Percentiles rank a stretch among this genome's conserved stretches.
phyloP scores from a whole-genome alignment of 805 yeast species.

The Vanderwaltozyma yarrowii region DNA sequence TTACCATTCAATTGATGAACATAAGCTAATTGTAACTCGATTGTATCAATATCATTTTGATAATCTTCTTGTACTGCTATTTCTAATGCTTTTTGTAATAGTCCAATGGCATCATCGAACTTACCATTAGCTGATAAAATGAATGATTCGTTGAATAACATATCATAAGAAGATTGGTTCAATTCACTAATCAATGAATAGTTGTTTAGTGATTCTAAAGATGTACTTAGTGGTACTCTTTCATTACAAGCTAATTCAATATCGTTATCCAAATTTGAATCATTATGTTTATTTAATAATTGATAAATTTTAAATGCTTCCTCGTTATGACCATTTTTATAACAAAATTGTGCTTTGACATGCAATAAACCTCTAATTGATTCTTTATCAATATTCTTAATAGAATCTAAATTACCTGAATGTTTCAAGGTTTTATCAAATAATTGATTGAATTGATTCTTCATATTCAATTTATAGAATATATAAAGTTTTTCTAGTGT shows the following conservation, averaged over 20 bases:
- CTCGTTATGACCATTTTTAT: slow-evolving; percentile 39
- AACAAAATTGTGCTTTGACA: slow-evolving; percentile 43
- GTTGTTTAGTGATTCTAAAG: slow-evolving; percentile 8
- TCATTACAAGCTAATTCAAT: slow-evolving; percentile 59
- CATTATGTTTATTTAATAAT: slow-evolving; percentile 31
- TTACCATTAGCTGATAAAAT: slow-evolving; percentile 39
- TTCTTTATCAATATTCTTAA: slow-evolving; percentile 4
- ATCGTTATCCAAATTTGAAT: slow-evolving; percentile 30
- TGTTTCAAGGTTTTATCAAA: slow-evolving; percentile 10
- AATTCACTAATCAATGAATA: slow-evolving; percentile 9
- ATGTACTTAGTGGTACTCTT: slow-evolving; percentile 53
- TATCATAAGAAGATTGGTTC: slow-evolving; percentile 41
- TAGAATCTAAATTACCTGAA: slow-evolving; percentile 1
- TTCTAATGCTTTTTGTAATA: slow-evolving; percentile 37
- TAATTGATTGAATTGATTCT: slow-evolving; percentile 22
- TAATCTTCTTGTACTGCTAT: slow-evolving; percentile 33
- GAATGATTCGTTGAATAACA: slow-evolving; percentile 54
- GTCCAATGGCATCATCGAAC: slow-evolving; percentile 30
- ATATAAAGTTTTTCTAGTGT: slow-evolving; percentile 51
- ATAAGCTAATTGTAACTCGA: slow-evolving; percentile 49
- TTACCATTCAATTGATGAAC: slow-evolving; percentile 37
- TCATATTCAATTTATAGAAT: slow-evolving; percentile 44
- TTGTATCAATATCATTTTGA: slow-evolving; percentile 47
- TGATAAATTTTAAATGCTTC: slow-evolving; percentile 45
- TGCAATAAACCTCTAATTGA: slow-evolving; percentile 35